Evolutionary conservation across 116 monocot species (phyloP).

Genomic region (Thalassia testudinum): DNA sequence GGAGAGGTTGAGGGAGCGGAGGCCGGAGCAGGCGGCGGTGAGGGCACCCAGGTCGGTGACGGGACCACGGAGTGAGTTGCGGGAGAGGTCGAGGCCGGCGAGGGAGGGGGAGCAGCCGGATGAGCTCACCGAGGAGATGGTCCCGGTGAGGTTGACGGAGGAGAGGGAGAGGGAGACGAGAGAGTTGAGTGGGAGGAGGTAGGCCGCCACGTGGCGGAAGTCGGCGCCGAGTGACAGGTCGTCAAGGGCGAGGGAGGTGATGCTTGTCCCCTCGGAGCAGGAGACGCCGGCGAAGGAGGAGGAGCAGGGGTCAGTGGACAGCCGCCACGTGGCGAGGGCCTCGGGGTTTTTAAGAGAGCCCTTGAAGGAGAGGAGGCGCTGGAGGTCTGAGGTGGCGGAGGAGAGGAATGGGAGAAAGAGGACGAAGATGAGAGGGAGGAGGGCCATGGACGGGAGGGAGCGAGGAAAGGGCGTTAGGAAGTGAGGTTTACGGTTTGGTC

Average conservation of each 20-base stretch:
- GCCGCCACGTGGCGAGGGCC: conserved; percentile 25
- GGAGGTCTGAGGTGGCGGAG: conserved; percentile 4
- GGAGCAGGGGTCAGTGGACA: conserved; percentile 13
- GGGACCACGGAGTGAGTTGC: conserved; percentile 22
- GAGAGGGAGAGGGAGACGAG: conserved; percentile 24
- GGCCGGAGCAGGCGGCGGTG: conserved; percentile 7
- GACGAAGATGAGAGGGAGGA: neutral
- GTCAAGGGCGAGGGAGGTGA: conserved; percentile 17
- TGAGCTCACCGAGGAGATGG: neutral
- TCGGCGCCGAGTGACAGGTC: conserved; percentile 12
- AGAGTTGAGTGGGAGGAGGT: conserved; percentile 16
- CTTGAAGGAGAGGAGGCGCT: conserved; percentile 48
- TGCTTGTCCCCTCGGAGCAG: conserved; percentile 11
- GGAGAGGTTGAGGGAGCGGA: conserved; percentile 29
- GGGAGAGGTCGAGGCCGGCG: conserved; percentile 25
- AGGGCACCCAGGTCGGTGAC: conserved; percentile 19
- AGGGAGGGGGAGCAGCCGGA: conserved; percentile 15
- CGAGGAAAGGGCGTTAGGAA: conserved; percentile 10
- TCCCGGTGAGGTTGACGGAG: conserved; percentile 18
- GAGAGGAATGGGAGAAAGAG: neutral
- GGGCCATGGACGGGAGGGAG: conserved; percentile 10
- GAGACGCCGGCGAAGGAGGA: neutral
- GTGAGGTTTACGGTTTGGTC: neutral
- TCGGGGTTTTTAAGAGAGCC: conserved; percentile 31
- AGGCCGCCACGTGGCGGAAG: conserved; percentile 17